Base-by-base conservation (phyloP, 2,329 filamentous ascomycete genomes). In the Onygenales sp. region DNA sequence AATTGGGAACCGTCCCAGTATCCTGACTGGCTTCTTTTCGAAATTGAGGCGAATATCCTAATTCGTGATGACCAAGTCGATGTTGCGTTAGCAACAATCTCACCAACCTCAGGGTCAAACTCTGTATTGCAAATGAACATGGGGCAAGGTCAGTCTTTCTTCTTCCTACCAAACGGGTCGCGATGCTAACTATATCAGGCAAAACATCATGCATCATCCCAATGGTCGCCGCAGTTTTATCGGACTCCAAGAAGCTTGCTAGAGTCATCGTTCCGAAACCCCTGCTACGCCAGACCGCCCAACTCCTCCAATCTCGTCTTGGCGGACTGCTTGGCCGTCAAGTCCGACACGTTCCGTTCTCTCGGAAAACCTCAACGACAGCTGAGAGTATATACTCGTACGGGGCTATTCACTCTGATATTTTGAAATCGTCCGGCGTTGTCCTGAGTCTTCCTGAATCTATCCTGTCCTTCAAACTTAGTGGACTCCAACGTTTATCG, bases 151-250 rank as follows among this genome's bases (percentile, higher is more conserved):
- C 17, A 17, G 17, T 17, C 17, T 17, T 17, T 17, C 2, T 17
- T 17, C 17, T 17, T 17, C 17, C 17, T 17, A 17, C 17, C 17
- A 17, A 0, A 17, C 17, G 17, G 17, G 17, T 17, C 17, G 17
- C 17, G 17, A 17, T 17, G 17, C 17, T 17, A 17, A 17, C 17
- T 17, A 17, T 17, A 17, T 17, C 17, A 17, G 17, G 17, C 0
- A 88, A 88, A 60, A 83, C 82, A 0, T 85, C 84, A 0, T 80
- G 87, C 1, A 88, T 90, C 45, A 76, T 85, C 0, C 84, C 84
- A 0, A 83, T 86, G 54, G 78, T 85, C 0, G 79, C 80, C 0
- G 69, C 77, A 0, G 66, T 71, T 0, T 63, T 86, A 0, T 79
- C 80, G 0, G 70, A 86, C 46, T 69, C 72, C 0, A 60, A 64